Evolutionary conservation across 2,329 filamentous ascomycete genomes (phyloP), one percentile per base, ranked within the genome.

Genomic region (Phialemoniopsis sp.): DNA sequence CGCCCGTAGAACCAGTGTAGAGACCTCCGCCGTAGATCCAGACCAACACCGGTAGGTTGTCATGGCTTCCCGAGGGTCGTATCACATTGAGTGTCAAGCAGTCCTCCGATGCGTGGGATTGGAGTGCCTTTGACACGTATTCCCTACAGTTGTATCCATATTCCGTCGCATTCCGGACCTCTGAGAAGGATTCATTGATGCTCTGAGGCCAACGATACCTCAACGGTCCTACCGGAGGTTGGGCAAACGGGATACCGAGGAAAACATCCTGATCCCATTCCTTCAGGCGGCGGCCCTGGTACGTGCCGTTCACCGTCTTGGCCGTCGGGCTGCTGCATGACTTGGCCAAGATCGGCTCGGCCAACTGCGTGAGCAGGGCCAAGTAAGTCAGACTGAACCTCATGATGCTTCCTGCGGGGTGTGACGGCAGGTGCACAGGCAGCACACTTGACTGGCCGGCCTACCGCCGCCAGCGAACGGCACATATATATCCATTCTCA

Each of bases 221-320:
- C 21, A 26, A 26, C 10, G 21, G 21, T 26, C 45, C 33, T 14
- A 50, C 40, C 35, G 44, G 43, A 21, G 45, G 34, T 47, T 73
- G 68, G 2, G 77, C 76, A 49, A 73, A 82, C 1, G 77, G 77
- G 5, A 82, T 69, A 9, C 70, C 72, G 2, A 76, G 57, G 50
- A 77, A 78, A 38, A 70, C 59, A 37, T 78, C 73, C 38, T 76
- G 72, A 19, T 66, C 47, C 40, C 60, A 65, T 6, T 41, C 39
- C 4, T 55, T 36, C 26, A 57, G 54, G 41, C 58, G 45, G 13
- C 59, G 15, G 7, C 64, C 64, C 13, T 54, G 45, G 34, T 64
- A 65, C 3, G 55, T 60, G n/a, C 63, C 65, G 34, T 66, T 67
- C 10, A 26, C 10, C 21, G 21, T 26, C 21, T 26, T 26, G 6